Evolutionary conservation across 345 rosid genomes (phyloP).

Genomic region (Dovyalis caffra): DNA sequence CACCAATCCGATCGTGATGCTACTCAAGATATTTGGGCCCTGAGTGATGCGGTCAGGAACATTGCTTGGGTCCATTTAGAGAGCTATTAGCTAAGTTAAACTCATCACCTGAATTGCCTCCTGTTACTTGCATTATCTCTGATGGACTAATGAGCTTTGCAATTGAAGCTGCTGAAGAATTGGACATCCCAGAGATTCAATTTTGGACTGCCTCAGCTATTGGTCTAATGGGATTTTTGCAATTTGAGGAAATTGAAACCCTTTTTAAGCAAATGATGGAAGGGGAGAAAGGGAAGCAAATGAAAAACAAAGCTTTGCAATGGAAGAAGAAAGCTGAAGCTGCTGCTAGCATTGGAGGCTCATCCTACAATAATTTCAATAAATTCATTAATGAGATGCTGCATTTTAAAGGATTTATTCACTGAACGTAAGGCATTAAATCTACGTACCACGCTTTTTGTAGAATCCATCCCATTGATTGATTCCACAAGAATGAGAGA

Average conservation of each 20-base stretch:
- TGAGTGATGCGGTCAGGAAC: constrained; percentile 4
- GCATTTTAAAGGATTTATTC: background rate
- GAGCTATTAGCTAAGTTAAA: background rate
- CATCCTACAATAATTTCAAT: background rate
- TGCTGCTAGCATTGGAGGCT: constrained; percentile 3
- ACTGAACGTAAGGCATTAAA: no score
- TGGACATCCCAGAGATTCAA: constrained; percentile 13
- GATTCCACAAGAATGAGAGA: no score
- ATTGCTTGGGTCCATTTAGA: background rate
- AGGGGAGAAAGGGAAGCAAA: constrained; percentile 16
- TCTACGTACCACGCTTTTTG: no score
- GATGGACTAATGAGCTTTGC: constrained; percentile 18
- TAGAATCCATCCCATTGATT: no score
- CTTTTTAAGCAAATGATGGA: constrained; percentile 27
- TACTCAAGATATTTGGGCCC: constrained; percentile 1
- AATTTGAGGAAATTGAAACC: constrained; percentile 21
- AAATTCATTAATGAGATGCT: background rate
- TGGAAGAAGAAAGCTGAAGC: constrained; percentile 10
- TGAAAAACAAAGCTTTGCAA: constrained; percentile 5
- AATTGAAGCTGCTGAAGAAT: constrained; percentile 9
- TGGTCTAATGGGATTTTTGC: constrained; percentile 18
- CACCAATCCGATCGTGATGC: constrained; percentile 18
- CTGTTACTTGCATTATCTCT: constrained; percentile 3
- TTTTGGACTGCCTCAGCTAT: constrained; percentile 18
- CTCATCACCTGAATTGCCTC: background rate